Conservation (phyloP, 805 yeast species). For the Saccharomyces kudriavzevii region DNA sequence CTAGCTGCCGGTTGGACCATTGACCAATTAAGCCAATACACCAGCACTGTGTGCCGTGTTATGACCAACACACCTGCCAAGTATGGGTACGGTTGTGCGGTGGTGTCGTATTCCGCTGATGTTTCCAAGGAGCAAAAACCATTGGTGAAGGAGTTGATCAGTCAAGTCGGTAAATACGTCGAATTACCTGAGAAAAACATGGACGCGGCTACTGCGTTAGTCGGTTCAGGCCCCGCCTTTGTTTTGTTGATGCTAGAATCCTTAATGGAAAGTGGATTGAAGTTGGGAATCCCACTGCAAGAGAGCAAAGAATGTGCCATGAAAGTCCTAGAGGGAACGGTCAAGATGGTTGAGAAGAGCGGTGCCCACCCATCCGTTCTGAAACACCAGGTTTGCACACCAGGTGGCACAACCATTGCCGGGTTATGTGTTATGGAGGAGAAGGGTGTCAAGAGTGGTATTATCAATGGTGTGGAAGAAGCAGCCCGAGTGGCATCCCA, state of each 20-base stretch:
- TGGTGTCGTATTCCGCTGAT: conserved; percentile 60
- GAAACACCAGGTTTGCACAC: conserved; percentile 86
- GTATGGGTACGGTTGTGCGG: conserved; percentile 90
- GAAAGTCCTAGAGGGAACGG: conserved; percentile 90
- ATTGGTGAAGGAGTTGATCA: conserved; percentile 37
- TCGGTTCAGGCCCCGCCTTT: conserved; percentile 97
- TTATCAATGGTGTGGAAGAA: conserved; percentile 82
- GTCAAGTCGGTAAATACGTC: conserved; percentile 55
- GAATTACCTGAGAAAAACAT: conserved; percentile 81
- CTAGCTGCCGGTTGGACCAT: conserved; percentile 91
- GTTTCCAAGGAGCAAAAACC: conserved; percentile 36
- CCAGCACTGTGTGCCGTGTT: conserved; percentile 67
- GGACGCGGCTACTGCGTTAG: conserved; percentile 92
- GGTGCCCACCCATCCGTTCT: conserved; percentile 84
- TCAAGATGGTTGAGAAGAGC: conserved; percentile 75
- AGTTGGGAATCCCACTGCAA: conserved; percentile 85
- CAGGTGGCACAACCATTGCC: conserved; percentile 96
- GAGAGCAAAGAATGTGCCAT: conserved; percentile 82
- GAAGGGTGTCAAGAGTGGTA: conserved; percentile 76
- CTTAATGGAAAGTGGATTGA: conserved; percentile 85
- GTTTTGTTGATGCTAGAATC: conserved; percentile 84
- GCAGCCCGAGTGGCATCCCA: conserved; percentile 74
- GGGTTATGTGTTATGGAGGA: conserved; percentile 91
- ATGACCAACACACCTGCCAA: conserved; percentile 98
- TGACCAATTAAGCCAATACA: conserved; percentile 47